Percentiles rank a stretch among this genome's conserved stretches.
Conservation (phyloP, 1,284 basidiomycete genomes). For the Xerocomus cyaneibrunnescens region DNA sequence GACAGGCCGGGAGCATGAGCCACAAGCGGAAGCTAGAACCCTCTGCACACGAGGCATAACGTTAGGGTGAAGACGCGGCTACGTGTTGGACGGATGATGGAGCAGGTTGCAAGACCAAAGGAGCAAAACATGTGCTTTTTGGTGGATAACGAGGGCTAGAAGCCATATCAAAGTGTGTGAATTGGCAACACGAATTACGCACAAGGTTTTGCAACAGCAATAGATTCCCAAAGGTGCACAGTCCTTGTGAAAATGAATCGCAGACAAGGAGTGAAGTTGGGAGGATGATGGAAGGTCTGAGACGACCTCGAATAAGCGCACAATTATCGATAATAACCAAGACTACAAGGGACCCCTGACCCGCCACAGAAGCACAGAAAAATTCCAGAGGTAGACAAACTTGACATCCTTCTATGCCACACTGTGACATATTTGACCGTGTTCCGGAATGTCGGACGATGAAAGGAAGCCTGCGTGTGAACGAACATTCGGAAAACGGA, state of each 20-base stretch:
- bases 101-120: not conserved
- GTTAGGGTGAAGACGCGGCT: slow-evolving; percentile 3
- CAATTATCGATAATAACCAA: slow-evolving; percentile 30
- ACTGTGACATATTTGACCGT: slow-evolving; percentile 18
- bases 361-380: slow-evolving; percentile 32
- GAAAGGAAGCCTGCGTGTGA: slow-evolving; percentile 22
- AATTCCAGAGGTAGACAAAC: slow-evolving; percentile 25
- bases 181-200: slow-evolving; percentile 8
- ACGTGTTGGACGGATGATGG: slow-evolving; percentile 3
- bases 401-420: slow-evolving; percentile 22
- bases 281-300: slow-evolving; percentile 1
- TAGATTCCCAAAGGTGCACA: not conserved
- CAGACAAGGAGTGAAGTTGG: not conserved
- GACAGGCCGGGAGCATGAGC: slow-evolving; percentile 2
- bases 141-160: not conserved
- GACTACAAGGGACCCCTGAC: slow-evolving; percentile 21
- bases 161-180: slow-evolving; percentile 1
- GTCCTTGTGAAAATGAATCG: not conserved
- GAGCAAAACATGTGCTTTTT: slow-evolving; percentile 2
- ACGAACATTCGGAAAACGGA: slow-evolving; percentile 13
- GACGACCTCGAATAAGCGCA: slow-evolving; percentile 22
- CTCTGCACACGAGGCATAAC: slow-evolving; percentile 12
- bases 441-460: slow-evolving; percentile 12
- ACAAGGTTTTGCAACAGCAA: slow-evolving; percentile 6
- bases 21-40: slow-evolving; percentile 4